These are phyloP conservation scores for Jatropha curcas DNA, from an alignment of 345 rosid species.

Conservation along the genomic window DNA sequence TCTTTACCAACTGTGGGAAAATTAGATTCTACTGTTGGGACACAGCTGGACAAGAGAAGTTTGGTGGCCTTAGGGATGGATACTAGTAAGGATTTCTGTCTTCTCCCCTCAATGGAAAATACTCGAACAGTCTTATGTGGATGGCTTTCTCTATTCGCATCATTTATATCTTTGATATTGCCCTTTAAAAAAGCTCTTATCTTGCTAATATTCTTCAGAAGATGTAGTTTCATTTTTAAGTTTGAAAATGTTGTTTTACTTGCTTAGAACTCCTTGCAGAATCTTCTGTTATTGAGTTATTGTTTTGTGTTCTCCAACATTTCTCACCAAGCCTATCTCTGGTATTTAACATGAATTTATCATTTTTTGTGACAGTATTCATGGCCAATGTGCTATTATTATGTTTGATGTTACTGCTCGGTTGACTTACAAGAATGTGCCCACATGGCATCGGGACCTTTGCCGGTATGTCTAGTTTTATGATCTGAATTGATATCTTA, in stretches of 20 bases:
- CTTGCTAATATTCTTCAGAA: too few species aligned
- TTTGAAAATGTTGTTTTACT: too few species aligned
- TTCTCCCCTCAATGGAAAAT: too few species aligned
- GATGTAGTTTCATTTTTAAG: too few species aligned
- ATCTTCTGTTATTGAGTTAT: too few species aligned
- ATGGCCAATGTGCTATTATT: conserved; percentile 95
- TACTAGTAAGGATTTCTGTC: conserved; percentile 60
- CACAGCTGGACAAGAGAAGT: conserved; percentile 95
- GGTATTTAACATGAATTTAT: conserved; percentile 1
- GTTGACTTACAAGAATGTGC: conserved; percentile 96
- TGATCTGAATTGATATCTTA: background rate
- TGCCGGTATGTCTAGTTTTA: conserved; percentile 53
- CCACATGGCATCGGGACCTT: conserved; percentile 97
- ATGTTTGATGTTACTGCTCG: conserved; percentile 99
- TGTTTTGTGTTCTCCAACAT: too few species aligned
- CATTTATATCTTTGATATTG: too few species aligned
- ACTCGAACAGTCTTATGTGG: too few species aligned
- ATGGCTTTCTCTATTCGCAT: too few species aligned
- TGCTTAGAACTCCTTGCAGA: too few species aligned
- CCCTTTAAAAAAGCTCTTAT: too few species aligned
- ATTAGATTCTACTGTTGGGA: conserved; percentile 97
- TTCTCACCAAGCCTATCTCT: too few species aligned
- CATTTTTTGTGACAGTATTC: conserved; percentile 63
- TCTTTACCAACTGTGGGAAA: conserved; percentile 89
- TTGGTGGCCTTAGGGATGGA: conserved; percentile 95